Conservation (phyloP, 495 filamentous ascomycete genomes). For the Talaromyces liani region DNA sequence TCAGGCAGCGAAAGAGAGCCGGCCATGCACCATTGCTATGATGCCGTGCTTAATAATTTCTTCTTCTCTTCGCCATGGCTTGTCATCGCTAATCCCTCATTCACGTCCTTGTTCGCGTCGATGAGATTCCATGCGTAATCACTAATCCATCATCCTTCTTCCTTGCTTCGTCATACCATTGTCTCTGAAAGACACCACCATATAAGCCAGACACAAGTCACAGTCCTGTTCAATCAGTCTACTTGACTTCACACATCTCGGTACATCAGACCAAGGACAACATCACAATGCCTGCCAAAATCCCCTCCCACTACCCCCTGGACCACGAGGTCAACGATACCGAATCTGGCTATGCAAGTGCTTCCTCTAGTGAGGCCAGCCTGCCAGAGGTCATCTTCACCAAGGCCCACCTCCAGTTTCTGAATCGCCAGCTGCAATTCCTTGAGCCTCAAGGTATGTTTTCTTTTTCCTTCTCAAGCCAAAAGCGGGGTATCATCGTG, state of each 20-base stretch:
- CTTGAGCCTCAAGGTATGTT: constrained; percentile 65
- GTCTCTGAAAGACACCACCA: not conserved
- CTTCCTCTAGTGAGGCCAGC: constrained; percentile 55
- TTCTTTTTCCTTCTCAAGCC: not conserved
- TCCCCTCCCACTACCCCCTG: constrained; percentile 29
- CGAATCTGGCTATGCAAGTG: constrained; percentile 90
- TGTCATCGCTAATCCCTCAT: not conserved
- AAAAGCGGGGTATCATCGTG: constrained; percentile 3
- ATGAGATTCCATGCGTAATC: not conserved
- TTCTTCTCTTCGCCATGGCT: not conserved
- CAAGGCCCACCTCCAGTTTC: constrained; percentile 75
- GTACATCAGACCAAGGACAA: too few species aligned
- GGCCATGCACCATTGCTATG: not conserved
- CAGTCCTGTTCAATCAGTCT: not conserved
- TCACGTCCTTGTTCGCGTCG: not conserved
- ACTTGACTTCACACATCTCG: not conserved
- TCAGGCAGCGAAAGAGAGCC: not conserved
- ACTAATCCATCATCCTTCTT: not conserved
- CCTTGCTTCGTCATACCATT: not conserved
- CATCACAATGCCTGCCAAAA: constrained; percentile 23
- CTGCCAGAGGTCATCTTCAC: constrained; percentile 79
- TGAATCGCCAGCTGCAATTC: constrained; percentile 80
- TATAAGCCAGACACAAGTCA: not conserved
- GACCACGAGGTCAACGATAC: constrained; percentile 33
- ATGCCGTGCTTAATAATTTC: constrained; percentile 6